A percentile compares a stretch with the other conserved stretches of the same genome.
phyloP scores from a whole-genome alignment of 805 yeast species.

The Lipomyces sp. region DNA sequence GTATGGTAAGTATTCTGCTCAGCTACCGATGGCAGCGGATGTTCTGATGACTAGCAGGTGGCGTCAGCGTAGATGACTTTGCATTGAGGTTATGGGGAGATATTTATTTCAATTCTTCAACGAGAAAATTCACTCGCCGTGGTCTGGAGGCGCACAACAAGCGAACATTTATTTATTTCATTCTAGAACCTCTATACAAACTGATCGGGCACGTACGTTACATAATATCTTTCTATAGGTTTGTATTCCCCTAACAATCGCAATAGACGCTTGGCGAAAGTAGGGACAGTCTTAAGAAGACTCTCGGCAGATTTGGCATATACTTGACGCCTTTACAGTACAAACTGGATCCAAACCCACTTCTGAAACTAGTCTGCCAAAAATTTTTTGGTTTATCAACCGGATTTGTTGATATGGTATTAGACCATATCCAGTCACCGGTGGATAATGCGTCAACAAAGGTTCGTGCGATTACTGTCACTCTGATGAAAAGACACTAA shows the following conservation, averaged over 20 bases:
- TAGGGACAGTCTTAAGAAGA: slow-evolving; percentile 49
- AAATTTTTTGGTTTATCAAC: slow-evolving; percentile 57
- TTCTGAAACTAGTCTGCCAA: slow-evolving; percentile 60
- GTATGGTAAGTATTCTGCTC: slow-evolving; percentile 32
- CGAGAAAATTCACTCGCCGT: slow-evolving; percentile 53
- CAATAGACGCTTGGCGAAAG: slow-evolving; percentile 55
- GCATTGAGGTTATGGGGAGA: slow-evolving; percentile 78
- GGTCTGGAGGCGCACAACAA: slow-evolving; percentile 41
- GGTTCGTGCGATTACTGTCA: not conserved
- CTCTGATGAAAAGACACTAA: not conserved
- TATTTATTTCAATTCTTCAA: slow-evolving; percentile 53
- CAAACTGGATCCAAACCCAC: slow-evolving; percentile 60
- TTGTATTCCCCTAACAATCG: not conserved
- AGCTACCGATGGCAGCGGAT: slow-evolving; percentile 29
- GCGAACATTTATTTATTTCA: slow-evolving; percentile 63
- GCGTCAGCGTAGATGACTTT: slow-evolving; percentile 51
- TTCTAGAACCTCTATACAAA: slow-evolving; percentile 82
- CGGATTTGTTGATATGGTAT: slow-evolving; percentile 61
- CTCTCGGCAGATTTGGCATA: slow-evolving; percentile 57
- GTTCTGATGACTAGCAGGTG: slow-evolving; percentile 14
- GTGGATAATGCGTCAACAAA: slow-evolving; percentile 41
- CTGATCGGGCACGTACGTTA: slow-evolving; percentile 54
- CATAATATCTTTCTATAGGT: not conserved
- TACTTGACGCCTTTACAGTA: slow-evolving; percentile 44
- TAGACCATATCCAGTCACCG: slow-evolving; percentile 49